Conservation (phyloP, 805 yeast genomes). For the Teunomyces atbi region DNA sequence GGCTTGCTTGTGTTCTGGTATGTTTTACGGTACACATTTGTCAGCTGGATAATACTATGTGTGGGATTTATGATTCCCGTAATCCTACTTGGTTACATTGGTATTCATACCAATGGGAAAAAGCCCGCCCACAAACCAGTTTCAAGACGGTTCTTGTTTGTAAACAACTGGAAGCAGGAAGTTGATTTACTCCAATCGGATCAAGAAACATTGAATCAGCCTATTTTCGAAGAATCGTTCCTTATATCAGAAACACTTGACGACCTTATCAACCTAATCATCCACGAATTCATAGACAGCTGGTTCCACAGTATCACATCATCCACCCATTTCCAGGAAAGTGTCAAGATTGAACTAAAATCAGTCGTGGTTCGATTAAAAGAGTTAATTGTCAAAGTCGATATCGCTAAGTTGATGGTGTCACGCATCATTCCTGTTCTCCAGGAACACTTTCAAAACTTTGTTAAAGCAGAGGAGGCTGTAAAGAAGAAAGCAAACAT, state of each 20-base stretch:
- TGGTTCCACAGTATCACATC: slow-evolving; percentile 55
- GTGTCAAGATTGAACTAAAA: slow-evolving; percentile 45
- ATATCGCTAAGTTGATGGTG: slow-evolving; percentile 57
- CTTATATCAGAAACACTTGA: slow-evolving; percentile 53
- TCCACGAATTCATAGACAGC: slow-evolving; percentile 51
- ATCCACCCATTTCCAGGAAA: slow-evolving; percentile 29
- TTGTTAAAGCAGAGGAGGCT: slow-evolving; percentile 41
- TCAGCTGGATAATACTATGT: slow-evolving; percentile 9
- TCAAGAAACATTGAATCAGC: slow-evolving; percentile 10
- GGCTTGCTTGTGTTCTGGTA: slow-evolving; percentile 2
- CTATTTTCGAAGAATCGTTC: slow-evolving; percentile 48
- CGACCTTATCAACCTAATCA: slow-evolving; percentile 45
- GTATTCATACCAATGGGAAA: background rate
- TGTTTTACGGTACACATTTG: slow-evolving; percentile 9
- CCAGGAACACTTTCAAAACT: slow-evolving; percentile 60
- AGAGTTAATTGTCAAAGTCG: slow-evolving; percentile 41
- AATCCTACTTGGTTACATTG: background rate
- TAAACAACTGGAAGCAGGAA: slow-evolving; percentile 12
- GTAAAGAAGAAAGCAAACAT: slow-evolving; percentile 14
- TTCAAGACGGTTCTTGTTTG: slow-evolving; percentile 8
- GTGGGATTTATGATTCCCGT: slow-evolving; percentile 2
- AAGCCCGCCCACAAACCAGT: background rate
- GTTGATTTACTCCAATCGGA: background rate
- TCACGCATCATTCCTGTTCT: slow-evolving; percentile 60
- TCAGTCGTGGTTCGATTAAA: slow-evolving; percentile 42